These are phyloP conservation scores for Podospora pseudocomata DNA, from an alignment of 495 filamentous ascomycete genomes.

Conservation along the genomic window DNA sequence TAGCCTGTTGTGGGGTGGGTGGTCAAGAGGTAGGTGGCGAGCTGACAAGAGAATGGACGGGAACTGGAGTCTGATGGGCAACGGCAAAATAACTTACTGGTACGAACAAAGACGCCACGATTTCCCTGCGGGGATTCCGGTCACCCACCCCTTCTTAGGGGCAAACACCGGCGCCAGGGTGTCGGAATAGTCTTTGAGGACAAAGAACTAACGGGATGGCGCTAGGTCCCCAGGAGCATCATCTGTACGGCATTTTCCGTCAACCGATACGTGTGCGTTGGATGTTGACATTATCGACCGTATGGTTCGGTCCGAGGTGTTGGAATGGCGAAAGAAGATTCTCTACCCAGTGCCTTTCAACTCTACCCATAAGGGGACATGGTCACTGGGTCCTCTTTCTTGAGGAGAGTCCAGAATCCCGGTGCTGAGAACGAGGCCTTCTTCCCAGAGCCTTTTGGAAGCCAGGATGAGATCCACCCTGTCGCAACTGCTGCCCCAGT, in stretches of 20 bases:
- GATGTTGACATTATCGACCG: neutral
- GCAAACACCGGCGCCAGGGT: neutral
- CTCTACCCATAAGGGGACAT: slow-evolving; percentile 36
- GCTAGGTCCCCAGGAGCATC: neutral
- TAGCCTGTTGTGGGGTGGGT: neutral
- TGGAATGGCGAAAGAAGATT: neutral
- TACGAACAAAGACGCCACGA: neutral
- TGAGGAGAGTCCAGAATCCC: slow-evolving; percentile 33
- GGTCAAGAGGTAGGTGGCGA: neutral
- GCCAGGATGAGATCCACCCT: slow-evolving; percentile 39
- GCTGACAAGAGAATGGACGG: neutral
- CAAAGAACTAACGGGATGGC: neutral
- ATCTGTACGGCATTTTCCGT: neutral
- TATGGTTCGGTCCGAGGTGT: neutral
- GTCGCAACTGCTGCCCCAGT: slow-evolving; percentile 38
- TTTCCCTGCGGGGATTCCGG: neutral
- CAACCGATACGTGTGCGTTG: neutral
- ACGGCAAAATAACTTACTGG: neutral
- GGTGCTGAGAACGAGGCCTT: slow-evolving; percentile 22
- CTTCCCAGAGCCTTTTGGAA: slow-evolving; percentile 21
- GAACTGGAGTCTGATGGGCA: neutral
- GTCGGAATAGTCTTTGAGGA: neutral
- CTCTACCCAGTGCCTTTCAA: neutral
- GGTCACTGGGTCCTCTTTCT: slow-evolving; percentile 38
- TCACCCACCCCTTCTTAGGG: neutral